Evolutionary conservation across 1,139 yeast genomes (phyloP).

Genomic region (Blastobotrys illinoisensis): DNA sequence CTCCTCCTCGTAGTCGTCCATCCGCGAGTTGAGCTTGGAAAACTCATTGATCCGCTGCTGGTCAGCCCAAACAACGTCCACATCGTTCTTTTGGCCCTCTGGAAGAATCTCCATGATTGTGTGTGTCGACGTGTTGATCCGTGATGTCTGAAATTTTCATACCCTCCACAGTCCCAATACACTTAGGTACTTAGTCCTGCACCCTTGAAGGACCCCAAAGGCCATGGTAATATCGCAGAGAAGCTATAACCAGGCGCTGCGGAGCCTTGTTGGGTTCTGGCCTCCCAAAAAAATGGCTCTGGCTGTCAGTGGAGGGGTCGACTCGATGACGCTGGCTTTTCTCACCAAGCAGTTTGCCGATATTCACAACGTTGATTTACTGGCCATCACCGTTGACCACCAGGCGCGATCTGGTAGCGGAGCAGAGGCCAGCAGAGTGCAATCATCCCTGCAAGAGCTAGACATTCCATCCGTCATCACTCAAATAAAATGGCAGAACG

Average conservation of each 20-base stretch:
- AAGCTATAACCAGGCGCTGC: background rate
- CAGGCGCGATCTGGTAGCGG: conserved; percentile 43
- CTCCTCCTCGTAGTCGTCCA: conserved; percentile 51
- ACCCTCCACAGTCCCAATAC: background rate
- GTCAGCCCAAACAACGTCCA: conserved; percentile 82
- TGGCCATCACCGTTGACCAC: conserved; percentile 58
- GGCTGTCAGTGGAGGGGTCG: conserved; percentile 80
- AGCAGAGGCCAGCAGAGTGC: conserved; percentile 45
- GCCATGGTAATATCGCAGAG: background rate
- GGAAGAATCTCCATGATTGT: conserved; percentile 12
- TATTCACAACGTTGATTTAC: conserved; percentile 31
- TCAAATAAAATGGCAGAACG: background rate
- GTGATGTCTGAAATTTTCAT: conserved; percentile 2
- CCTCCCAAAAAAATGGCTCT: conserved; percentile 24
- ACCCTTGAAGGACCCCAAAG: background rate
- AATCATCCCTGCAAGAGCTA: conserved; percentile 35
- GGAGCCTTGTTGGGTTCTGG: background rate
- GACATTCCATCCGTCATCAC: conserved; percentile 27
- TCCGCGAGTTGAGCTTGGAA: conserved; percentile 69
- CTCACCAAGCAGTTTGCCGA: conserved; percentile 34
- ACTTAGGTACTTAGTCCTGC: no score
- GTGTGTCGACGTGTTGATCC: background rate
- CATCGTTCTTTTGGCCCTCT: conserved; percentile 41
- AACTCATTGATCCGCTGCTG: conserved; percentile 86
- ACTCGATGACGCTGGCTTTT: conserved; percentile 63